Evolutionary conservation across 306 rosid genomes (phyloP).

Genomic region (Prosopis cineraria): DNA sequence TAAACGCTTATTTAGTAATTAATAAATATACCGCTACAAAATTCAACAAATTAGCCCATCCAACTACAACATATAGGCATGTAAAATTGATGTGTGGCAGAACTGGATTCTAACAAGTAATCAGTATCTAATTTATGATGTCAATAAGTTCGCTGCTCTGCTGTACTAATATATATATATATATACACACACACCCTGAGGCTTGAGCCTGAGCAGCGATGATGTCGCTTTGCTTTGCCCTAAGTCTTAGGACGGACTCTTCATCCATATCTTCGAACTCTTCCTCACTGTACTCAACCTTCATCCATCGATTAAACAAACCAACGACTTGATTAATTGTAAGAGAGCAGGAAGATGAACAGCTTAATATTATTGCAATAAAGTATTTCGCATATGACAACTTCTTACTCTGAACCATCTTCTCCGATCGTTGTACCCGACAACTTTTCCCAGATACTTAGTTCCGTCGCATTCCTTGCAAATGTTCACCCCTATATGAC

Average conservation of each 20-base stretch:
- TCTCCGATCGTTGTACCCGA: background rate
- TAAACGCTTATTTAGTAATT: too few species aligned
- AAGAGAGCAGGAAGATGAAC: background rate
- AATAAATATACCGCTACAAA: too few species aligned
- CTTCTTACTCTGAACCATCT: slow-evolving; percentile 17
- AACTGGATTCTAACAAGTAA: too few species aligned
- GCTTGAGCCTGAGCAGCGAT: background rate
- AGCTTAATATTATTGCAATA: background rate
- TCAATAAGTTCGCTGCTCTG: too few species aligned
- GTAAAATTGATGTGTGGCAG: too few species aligned
- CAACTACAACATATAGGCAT: too few species aligned
- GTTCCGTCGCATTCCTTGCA: slow-evolving; percentile 5
- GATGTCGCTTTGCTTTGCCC: background rate
- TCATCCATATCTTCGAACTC: background rate
- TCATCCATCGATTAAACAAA: background rate
- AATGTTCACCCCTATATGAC: background rate
- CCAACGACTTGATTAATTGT: background rate
- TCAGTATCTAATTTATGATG: too few species aligned
- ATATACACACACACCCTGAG: background rate
- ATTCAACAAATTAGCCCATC: too few species aligned
- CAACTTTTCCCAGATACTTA: background rate
- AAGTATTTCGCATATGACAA: background rate
- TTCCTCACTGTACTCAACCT: background rate
- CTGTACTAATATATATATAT: too few species aligned
- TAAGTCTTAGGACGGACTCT: background rate